Percentiles rank a stretch among this genome's conserved stretches.
Conservation (phyloP, 1,284 basidiomycete species). For the Malassezia japonica region DNA sequence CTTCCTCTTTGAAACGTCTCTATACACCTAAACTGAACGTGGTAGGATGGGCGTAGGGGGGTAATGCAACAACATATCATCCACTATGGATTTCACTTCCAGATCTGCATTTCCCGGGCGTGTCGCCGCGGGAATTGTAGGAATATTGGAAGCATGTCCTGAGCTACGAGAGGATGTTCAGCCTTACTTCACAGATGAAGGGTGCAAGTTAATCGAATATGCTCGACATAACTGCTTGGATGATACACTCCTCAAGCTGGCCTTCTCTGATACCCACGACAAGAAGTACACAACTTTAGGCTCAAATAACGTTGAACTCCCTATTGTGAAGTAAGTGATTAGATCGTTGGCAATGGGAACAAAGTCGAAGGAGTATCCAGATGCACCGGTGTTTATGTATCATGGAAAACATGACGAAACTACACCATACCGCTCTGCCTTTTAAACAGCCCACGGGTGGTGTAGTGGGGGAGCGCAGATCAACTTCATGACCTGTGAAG, state of each 20-base stretch:
- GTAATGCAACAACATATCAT: background rate
- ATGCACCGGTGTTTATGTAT: background rate
- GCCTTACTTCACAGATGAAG: background rate
- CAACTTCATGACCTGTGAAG: background rate
- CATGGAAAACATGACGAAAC: background rate
- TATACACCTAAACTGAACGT: constrained; percentile 25
- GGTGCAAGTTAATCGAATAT: background rate
- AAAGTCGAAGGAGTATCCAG: background rate
- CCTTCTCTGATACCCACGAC: too few relatives aligned
- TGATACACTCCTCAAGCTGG: background rate
- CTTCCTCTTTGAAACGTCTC: constrained; percentile 19
- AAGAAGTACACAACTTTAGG: too few relatives aligned
- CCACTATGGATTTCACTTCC: background rate
- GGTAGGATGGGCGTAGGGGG: background rate
- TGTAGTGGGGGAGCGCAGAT: background rate
- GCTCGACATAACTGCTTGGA: background rate
- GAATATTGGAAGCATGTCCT: constrained; percentile 17
- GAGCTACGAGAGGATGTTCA: background rate
- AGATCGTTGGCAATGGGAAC: background rate
- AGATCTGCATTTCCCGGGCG: constrained; percentile 23
- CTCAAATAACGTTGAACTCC: too few relatives aligned
- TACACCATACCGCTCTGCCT: background rate
- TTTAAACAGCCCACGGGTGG: background rate
- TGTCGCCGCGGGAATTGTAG: constrained; percentile 25
- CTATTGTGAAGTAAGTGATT: too few relatives aligned